Evolutionary conservation across 805 yeast genomes (phyloP).

Genomic region (Jamesozyma rosinii): DNA sequence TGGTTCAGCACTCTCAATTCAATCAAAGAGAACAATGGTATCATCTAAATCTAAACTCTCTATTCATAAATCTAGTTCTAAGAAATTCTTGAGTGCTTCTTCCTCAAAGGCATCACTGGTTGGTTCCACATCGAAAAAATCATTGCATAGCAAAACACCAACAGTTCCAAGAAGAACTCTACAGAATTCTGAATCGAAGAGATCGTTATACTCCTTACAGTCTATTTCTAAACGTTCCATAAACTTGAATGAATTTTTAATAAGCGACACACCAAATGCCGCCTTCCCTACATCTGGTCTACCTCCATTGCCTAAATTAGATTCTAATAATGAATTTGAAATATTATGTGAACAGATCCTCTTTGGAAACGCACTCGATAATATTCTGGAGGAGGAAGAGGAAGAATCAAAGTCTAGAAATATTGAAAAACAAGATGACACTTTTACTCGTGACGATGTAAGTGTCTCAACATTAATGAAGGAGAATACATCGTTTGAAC

Average conservation of each 20-base stretch:
- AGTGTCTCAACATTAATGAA: background rate
- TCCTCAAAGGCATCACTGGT: slow-evolving; percentile 14
- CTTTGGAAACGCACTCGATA: slow-evolving; percentile 22
- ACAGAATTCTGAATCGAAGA: slow-evolving; percentile 25
- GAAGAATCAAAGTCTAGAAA: background rate
- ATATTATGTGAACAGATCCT: slow-evolving; percentile 26
- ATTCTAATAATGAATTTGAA: slow-evolving; percentile 24
- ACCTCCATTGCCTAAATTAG: slow-evolving; percentile 16
- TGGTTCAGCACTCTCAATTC: slow-evolving; percentile 14
- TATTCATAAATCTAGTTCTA: slow-evolving; percentile 6
- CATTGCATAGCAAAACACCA: background rate
- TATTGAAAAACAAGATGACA: background rate
- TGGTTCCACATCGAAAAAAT: slow-evolving; percentile 10
- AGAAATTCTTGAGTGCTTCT: slow-evolving; percentile 6
- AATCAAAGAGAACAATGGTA: slow-evolving; percentile 11
- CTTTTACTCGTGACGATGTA: background rate
- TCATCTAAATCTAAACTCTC: slow-evolving; percentile 9
- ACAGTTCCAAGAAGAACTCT: slow-evolving; percentile 14
- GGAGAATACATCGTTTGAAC: background rate
- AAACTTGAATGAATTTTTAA: slow-evolving; percentile 26
- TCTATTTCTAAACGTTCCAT: slow-evolving; percentile 31
- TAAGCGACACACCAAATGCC: slow-evolving; percentile 6
- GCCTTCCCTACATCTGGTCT: slow-evolving; percentile 2
- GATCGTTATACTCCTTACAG: slow-evolving; percentile 27
- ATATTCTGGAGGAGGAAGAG: slow-evolving; percentile 21